A percentile compares a stretch with the other conserved stretches of the same genome.
phyloP scores from a whole-genome alignment of 768 basidiomycete species.

The Suillus ampliporus region DNA sequence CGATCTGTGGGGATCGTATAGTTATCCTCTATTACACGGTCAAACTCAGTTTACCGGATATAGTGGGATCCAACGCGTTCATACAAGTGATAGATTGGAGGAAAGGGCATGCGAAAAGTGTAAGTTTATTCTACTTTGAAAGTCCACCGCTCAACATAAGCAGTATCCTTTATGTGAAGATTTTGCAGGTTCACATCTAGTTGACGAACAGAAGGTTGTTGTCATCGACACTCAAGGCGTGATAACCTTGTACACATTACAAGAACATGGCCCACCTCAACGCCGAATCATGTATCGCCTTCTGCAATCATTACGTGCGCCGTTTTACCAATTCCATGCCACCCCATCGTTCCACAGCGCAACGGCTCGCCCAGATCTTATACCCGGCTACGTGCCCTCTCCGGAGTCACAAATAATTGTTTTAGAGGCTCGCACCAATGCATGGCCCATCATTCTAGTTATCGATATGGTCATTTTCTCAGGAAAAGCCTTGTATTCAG shows the following conservation, averaged over 20 bases:
- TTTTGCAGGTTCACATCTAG: not conserved
- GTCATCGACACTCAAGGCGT: not conserved
- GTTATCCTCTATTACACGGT: not conserved
- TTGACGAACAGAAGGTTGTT: not conserved
- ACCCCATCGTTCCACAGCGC: not conserved
- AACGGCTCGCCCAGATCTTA: not conserved
- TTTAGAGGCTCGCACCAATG: not conserved
- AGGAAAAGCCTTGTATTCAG: not conserved
- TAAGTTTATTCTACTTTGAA: not conserved
- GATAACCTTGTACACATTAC: not conserved
- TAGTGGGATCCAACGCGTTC: not conserved
- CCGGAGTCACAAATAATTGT: not conserved
- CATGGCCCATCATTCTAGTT: not conserved
- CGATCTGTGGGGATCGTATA: not conserved
- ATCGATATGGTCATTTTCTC: conserved; percentile 6
- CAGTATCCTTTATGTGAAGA: not conserved
- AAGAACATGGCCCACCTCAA: not conserved
- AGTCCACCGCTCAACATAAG: not conserved
- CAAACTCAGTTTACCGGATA: too few relatives aligned
- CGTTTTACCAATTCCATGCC: not conserved
- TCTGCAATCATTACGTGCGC: not conserved
- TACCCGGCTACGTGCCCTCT: not conserved
- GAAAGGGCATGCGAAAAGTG: not conserved
- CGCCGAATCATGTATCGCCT: not conserved
- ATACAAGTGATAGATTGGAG: conserved; percentile 5